phyloP scores from a whole-genome alignment of 192 early-diverging fungal genomes.

The Pilaira anomala region DNA sequence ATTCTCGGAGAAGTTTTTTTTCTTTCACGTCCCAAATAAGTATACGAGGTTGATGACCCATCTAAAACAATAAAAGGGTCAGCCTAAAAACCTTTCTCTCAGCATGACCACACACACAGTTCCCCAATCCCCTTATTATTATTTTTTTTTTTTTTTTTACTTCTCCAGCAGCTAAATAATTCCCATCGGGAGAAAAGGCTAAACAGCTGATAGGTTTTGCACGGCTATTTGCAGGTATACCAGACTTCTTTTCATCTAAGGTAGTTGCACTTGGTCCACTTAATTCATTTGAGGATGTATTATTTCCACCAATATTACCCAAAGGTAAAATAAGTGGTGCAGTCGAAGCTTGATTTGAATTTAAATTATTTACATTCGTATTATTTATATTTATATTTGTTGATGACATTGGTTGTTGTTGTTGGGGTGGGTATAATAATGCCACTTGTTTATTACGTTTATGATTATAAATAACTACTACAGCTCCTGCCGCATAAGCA shows the following conservation, averaged over 20 bases:
- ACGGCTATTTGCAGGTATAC: constrained; percentile 34
- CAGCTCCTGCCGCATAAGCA: constrained; percentile 74
- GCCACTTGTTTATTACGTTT: constrained; percentile 61
- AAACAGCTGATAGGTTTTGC: constrained; percentile 72
- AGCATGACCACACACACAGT: background rate
- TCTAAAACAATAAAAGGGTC: constrained; percentile 39
- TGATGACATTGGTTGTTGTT: background rate
- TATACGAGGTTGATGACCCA: constrained; percentile 76
- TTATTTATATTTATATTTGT: constrained; percentile 9
- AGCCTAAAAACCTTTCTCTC: too few relatives aligned
- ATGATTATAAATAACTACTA: constrained; percentile 74
- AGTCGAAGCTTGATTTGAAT: constrained; percentile 4
- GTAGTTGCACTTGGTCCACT: background rate
- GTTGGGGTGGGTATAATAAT: constrained; percentile 43
- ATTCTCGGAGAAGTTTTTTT: constrained; percentile 51
- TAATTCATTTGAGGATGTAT: background rate
- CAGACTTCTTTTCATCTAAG: constrained; percentile 18
- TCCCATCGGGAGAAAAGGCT: constrained; percentile 65
- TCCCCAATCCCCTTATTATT: too few relatives aligned
- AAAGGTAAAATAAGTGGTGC: constrained; percentile 8
- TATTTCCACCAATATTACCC: background rate
- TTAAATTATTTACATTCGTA: background rate
- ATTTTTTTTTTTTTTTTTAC: constrained; percentile 32
- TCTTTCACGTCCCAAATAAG: constrained; percentile 67
- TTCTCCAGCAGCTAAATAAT: constrained; percentile 74